Conservation (phyloP, 2,329 filamentous ascomycete species). For the Penicillium sp. region DNA sequence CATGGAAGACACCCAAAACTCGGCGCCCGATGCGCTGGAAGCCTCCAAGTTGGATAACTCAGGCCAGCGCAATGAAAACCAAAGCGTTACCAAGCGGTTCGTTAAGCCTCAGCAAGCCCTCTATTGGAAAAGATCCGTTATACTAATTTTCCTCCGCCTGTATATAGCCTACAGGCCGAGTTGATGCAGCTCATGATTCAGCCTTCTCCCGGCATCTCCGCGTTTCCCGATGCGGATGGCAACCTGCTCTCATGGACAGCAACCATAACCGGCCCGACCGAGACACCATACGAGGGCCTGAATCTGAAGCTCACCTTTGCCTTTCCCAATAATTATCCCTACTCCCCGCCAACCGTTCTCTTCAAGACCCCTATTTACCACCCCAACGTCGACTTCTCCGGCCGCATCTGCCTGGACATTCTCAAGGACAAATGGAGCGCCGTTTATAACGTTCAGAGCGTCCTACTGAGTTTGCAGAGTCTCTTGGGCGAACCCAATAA, state of each 20-base stretch:
- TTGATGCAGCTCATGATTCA: constrained; percentile 98
- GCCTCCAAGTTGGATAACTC: constrained; percentile 56
- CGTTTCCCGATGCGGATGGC: constrained; percentile 84
- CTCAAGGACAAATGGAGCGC: constrained; percentile 99
- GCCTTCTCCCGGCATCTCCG: constrained; percentile 85
- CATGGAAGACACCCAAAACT: constrained; percentile 62
- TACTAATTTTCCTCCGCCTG: neutral
- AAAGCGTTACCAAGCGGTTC: constrained; percentile 74
- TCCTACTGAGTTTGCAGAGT: constrained; percentile 89
- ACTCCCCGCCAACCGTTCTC: constrained; percentile 80
- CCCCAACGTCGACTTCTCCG: constrained; percentile 96
- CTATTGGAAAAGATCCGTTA: neutral
- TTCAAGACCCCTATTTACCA: constrained; percentile 99
- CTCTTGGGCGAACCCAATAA: constrained; percentile 96
- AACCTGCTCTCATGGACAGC: constrained; percentile 91
- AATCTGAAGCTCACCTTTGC: constrained; percentile 87
- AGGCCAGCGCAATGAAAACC: constrained; percentile 58
- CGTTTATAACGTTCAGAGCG: constrained; percentile 91
- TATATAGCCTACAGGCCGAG: constrained; percentile 79
- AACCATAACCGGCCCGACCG: constrained; percentile 84
- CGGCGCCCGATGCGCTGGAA: constrained; percentile 58
- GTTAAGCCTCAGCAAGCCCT: constrained; percentile 15
- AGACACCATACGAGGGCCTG: constrained; percentile 83
- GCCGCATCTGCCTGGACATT: constrained; percentile 94
- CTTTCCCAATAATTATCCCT: constrained; percentile 91